Conservation (phyloP, 2,329 filamentous ascomycete species). For the Phialophora tarda region DNA sequence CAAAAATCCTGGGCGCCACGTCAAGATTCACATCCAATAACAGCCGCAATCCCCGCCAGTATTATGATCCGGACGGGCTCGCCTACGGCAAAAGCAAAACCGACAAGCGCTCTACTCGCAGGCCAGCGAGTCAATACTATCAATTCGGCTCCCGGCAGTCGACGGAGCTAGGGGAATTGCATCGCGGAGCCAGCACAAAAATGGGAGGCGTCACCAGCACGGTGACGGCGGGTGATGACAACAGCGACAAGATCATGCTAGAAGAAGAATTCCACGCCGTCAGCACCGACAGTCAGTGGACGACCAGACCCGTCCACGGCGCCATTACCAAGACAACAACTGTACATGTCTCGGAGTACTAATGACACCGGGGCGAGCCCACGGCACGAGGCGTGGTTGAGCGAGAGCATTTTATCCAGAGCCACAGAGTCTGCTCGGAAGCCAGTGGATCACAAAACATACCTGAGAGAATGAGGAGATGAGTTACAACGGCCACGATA, state of each 20-base stretch:
- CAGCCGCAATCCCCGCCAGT: conserved; percentile 15
- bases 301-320: background rate
- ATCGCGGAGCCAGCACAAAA: conserved; percentile 21
- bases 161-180: conserved; percentile 26
- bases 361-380: background rate
- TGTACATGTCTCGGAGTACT: conserved; percentile 28
- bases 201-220: conserved; percentile 26
- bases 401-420: background rate
- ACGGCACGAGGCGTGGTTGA: background rate
- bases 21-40: conserved; percentile 26
- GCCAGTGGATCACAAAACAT: background rate
- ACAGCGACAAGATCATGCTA: conserved; percentile 35
- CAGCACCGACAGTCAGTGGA: conserved; percentile 10
- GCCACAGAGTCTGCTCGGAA: background rate
- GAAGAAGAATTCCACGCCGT: conserved; percentile 22
- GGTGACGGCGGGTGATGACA: conserved; percentile 30
- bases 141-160: conserved; percentile 30
- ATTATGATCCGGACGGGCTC: conserved; percentile 32
- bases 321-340: conserved; percentile 35
- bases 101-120: conserved; percentile 19
- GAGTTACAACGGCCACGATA: background rate
- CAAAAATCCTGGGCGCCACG: conserved; percentile 30
- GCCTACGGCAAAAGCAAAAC: conserved; percentile 25
- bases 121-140: conserved; percentile 29
- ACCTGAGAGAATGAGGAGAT: background rate